Evolutionary conservation across 2,329 filamentous ascomycete species (phyloP), one percentile per base, ranked within the genome.

Genomic region (Acrodontium crateriforme): DNA sequence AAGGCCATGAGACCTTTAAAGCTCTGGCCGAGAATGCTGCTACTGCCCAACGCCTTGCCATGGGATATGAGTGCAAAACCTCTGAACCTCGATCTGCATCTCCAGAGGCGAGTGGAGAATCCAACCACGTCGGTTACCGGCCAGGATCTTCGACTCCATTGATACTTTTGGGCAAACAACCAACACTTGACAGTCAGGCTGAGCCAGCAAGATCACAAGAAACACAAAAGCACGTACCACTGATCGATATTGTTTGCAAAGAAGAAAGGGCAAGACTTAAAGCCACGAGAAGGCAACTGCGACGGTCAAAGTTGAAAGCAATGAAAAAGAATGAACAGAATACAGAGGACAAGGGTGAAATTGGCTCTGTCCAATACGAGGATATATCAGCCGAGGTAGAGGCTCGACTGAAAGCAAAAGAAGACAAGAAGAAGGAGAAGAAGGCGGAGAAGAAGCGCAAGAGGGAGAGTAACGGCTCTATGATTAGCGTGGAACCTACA

Each of bases 361-460:
- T n/a, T n/a, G n/a, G n/a, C n/a, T n/a, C n/a, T n/a, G 35, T 44
- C 19, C 34, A 44, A 22, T 46, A 45, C 28, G 44, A 47, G 16
- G 49, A 53, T 31, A 34, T 49, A 16, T 43, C 39, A 1, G 45
- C 39, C 6, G 46, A 50, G 30, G 43, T 52, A 2, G 42, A 44
- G 2, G 43, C 41, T 14, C 41, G 49, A 4, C 31, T 53, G 6
- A 41, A 44, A 21, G 45, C 46, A 3, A 54, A 50, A 30, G 39
- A 38, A 18, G 40, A 40, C 11, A 42, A 43, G 32, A 36, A 40
- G 29, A 38, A 35, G 32, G 35, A 28, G 3, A 44, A 43, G 34
- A 41, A 38, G 25, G 28, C 28, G 3, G 39, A 41, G 19, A 50
- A 45, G 40, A 54, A 54, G 38, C 45, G 51, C 10, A 54, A 54